phyloP scores from a whole-genome alignment of 2,329 filamentous ascomycete species.

The Aspergillus sp. region DNA sequence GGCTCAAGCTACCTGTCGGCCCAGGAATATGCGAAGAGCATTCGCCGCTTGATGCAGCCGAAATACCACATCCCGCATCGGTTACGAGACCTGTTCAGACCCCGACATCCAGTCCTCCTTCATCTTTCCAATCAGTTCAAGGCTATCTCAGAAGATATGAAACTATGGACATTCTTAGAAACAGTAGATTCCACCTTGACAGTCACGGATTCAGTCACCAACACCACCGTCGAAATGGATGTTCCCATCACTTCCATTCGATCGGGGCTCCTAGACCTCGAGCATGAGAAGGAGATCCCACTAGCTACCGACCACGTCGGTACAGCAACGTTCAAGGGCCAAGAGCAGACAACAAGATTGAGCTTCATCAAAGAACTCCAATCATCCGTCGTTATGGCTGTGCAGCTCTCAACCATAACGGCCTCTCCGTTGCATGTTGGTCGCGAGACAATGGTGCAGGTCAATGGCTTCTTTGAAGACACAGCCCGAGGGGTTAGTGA shows the following conservation, averaged over 20 bases:
- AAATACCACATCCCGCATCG: slow-evolving; percentile 51
- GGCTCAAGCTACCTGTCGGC: slow-evolving; percentile 64
- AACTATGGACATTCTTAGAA: slow-evolving; percentile 64
- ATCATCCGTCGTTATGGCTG: slow-evolving; percentile 17
- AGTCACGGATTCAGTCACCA: slow-evolving; percentile 34
- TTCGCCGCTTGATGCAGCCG: slow-evolving; percentile 53
- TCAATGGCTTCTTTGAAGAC: slow-evolving; percentile 64
- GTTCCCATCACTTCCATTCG: slow-evolving; percentile 57
- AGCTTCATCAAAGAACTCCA: slow-evolving; percentile 26
- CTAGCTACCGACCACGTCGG: slow-evolving; percentile 32
- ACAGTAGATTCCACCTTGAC: slow-evolving; percentile 60
- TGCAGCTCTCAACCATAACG: slow-evolving; percentile 24
- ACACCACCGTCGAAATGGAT: slow-evolving; percentile 55
- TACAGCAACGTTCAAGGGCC: slow-evolving; percentile 30
- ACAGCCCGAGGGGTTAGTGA: slow-evolving; percentile 53
- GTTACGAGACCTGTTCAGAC: slow-evolving; percentile 51
- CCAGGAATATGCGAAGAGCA: slow-evolving; percentile 54
- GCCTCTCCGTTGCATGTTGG: slow-evolving; percentile 53
- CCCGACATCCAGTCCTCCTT: slow-evolving; percentile 52
- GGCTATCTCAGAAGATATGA: slow-evolving; percentile 57
- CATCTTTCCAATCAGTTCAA: slow-evolving; percentile 55
- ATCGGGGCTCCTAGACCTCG: slow-evolving; percentile 31
- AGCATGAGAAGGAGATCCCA: slow-evolving; percentile 33
- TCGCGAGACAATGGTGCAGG: slow-evolving; percentile 56
- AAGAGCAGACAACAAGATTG: slow-evolving; percentile 27